Evolutionary conservation across 192 early-diverging fungal genomes (phyloP), one percentile per base, ranked within the genome.

Genomic region (Linnemannia exigua): DNA sequence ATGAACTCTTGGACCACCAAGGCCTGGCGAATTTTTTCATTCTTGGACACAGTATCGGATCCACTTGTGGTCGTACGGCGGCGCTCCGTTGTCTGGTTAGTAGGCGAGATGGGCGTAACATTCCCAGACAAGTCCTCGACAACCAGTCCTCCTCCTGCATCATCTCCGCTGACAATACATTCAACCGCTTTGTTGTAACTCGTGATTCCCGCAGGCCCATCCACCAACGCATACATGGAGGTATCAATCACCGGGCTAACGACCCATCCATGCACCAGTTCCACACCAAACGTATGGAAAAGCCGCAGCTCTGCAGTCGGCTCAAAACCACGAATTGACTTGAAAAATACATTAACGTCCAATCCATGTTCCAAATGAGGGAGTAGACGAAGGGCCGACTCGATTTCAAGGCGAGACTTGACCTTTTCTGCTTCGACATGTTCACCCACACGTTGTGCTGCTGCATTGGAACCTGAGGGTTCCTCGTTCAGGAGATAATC

Each of bases 251-350:
- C 78, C 0, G 93, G 91, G 70, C 95, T 95, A 31, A 92, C 93
- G 28, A 95, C 92, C 97, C 97, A 99, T 22, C 98, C 98, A 88
- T 98, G 97, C 54, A 96, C 95, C 12, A 98, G 82, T 25, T 92
- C 89, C 4, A 98, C 95, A 38, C 91, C 79, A 77, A 98, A 97
- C 12, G 94, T 89, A 73, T 94, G 92, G 87, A 98, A 98, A 44
- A 98, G 84, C 0, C 85, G 89, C 31, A 91, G 83, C 73, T 92
- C 91, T 44, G 87, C 91, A 31, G 92, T 94, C 3, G 90, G 80
- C 79, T 97, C 96, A 88, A 99, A 98, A 15, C 90, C 94, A 70
- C 88, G 89, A 48, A 95, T 93, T 16, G 92, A 90, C 69, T 94
- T 88, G 84, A 98, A 98, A 70, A 88, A 91, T 51, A 98, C 89